Percentiles rank a stretch among this genome's conserved stretches.
phyloP scores from a whole-genome alignment of 352 stramenopile species.

The Globisporangium uncinulatum region DNA sequence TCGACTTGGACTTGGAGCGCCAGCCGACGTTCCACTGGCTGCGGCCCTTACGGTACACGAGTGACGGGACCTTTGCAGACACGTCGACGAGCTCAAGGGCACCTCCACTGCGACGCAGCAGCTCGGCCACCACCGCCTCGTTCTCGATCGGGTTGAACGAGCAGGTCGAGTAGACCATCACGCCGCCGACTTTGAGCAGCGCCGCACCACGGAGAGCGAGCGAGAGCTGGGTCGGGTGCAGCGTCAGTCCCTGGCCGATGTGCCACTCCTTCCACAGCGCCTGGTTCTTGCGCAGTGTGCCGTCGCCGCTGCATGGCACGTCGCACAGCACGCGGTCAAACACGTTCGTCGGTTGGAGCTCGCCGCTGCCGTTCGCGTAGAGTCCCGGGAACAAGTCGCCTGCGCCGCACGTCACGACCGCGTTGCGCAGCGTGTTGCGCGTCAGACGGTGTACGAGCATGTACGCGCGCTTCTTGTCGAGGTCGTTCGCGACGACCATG shows the following conservation, averaged over 20 bases:
- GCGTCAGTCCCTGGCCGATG: conserved; percentile 83
- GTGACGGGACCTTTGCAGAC: conserved; percentile 43
- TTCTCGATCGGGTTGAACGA: conserved; percentile 99
- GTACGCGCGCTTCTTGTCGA: conserved; percentile 95
- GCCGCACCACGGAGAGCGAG: conserved; percentile 90
- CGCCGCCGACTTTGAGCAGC: conserved; percentile 86
- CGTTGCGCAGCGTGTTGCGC: conserved; percentile 72
- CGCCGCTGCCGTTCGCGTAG: conserved; percentile 27
- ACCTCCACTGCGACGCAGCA: conserved; percentile 86
- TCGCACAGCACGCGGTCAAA: conserved; percentile 99
- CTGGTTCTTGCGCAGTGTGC: conserved; percentile 97
- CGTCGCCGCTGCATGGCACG: conserved; percentile 97
- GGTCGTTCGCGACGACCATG: conserved; percentile 95
- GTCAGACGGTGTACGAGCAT: conserved; percentile 96
- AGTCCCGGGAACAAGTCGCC: conserved; percentile 93
- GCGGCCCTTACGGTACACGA: conserved; percentile 48
- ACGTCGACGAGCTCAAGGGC: conserved; percentile 90
- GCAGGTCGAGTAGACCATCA: conserved; percentile 96
- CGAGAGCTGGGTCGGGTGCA: conserved; percentile 92
- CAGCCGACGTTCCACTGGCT: conserved; percentile 71
- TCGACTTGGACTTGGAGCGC: conserved; percentile 86
- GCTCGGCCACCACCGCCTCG: conserved; percentile 96
- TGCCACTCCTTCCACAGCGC: conserved; percentile 93
- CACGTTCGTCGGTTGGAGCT: conserved; percentile 63
- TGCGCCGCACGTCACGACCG: conserved; percentile 92